Percentiles rank a stretch among this genome's conserved stretches.
phyloP scores from a whole-genome alignment of 192 early-diverging fungal species.

The Podila minutissima region DNA sequence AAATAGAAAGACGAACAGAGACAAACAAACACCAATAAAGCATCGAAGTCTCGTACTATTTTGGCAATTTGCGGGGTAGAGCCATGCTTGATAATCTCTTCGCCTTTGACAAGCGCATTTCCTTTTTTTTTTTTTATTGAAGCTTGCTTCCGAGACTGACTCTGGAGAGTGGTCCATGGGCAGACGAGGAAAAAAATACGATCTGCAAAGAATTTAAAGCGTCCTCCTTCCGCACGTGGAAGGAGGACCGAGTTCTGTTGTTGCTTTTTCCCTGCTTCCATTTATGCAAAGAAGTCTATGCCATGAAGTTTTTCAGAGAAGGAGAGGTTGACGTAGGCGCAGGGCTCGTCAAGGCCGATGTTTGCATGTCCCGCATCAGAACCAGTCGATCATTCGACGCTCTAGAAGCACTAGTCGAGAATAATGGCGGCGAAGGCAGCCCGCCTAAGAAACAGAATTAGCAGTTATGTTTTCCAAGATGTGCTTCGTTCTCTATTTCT shows the following conservation, averaged over 20 bases:
- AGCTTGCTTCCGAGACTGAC: background rate
- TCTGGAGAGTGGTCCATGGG: background rate
- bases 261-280: too few relatives aligned
- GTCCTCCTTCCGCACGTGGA: too few relatives aligned
- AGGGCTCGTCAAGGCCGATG: background rate
- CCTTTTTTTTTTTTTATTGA: background rate
- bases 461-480: background rate
- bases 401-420: background rate
- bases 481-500: background rate
- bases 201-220: too few relatives aligned
- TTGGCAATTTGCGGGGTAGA: conserved; percentile 2
- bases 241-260: too few relatives aligned
- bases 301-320: background rate
- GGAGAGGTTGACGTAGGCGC: background rate
- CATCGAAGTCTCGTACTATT: background rate
- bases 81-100: background rate
- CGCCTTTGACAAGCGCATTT: background rate
- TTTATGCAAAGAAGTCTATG: too few relatives aligned
- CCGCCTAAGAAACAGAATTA: background rate
- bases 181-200: background rate
- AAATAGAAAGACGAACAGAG: background rate
- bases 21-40: background rate
- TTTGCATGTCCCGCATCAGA: conserved; percentile 11
- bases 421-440: conserved; percentile 1
- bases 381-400: conserved; percentile 14